Conservation (phyloP, 768 basidiomycete species). For the Candolleomyces efflorescens region DNA sequence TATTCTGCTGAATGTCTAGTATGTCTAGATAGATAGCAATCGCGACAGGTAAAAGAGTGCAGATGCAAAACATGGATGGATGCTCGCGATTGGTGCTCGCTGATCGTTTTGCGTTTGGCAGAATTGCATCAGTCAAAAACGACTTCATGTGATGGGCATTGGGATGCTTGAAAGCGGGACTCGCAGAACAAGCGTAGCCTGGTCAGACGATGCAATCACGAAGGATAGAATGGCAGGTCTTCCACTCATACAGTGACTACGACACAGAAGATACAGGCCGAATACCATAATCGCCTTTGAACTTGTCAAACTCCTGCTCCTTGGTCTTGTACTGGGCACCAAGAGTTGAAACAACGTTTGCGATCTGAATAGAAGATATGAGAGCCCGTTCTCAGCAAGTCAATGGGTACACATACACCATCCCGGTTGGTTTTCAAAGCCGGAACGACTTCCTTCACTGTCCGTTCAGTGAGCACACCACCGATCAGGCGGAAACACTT, state of each 20-base stretch:
- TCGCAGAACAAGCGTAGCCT: not conserved
- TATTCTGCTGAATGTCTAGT: no score
- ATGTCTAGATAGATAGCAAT: no score
- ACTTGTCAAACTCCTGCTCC: slow-evolving; percentile 77
- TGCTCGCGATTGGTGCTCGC: no score
- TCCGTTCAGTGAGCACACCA: slow-evolving; percentile 92
- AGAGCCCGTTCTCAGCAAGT: slow-evolving; percentile 7
- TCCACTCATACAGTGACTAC: not conserved
- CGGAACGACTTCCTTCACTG: slow-evolving; percentile 92
- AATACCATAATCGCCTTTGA: slow-evolving; percentile 76
- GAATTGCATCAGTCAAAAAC: no score
- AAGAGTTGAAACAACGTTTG: slow-evolving; percentile 71
- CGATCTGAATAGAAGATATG: slow-evolving; percentile 54
- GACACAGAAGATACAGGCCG: slow-evolving; percentile 39
- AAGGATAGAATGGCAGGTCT: not conserved
- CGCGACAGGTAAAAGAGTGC: no score
- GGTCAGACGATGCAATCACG: not conserved
- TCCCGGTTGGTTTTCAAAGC: slow-evolving; percentile 85
- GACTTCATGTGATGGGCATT: no score
- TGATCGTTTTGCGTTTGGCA: no score
- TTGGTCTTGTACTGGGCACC: slow-evolving; percentile 86
- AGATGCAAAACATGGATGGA: no score
- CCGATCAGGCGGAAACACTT: slow-evolving; percentile 97
- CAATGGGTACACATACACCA: slow-evolving; percentile 51
- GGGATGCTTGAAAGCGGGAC: no score